Base-by-base conservation (phyloP, 1,284 basidiomycete genomes). In the Ganoderma leucocontextum region DNA sequence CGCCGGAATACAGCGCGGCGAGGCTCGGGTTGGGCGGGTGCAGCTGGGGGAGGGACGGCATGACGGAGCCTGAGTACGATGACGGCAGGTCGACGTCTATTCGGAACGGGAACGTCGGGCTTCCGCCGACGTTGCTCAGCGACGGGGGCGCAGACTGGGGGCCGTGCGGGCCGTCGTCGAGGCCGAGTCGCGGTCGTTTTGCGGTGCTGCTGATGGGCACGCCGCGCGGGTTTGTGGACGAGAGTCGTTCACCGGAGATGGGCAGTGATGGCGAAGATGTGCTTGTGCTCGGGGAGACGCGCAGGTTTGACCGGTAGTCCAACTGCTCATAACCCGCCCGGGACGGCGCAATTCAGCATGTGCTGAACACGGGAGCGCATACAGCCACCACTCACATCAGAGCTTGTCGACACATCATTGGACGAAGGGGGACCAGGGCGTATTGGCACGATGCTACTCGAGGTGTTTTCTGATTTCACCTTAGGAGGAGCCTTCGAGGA, bases 161-260 rank as follows among this genome's bases (percentile, higher is more conserved):
- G 49, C 70, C 63, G 53, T 74, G 73, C 47, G 72, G 65, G 39
- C 63, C 41, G 55, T 70, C 73, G 44, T 68, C 67, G 15, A 73
- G 60, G 17, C 70, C 73, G 12, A 76, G 66, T 39, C 76, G 74
- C 19, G 74, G 75, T 6, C 76, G 75, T 59, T 77, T 76, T 15
- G 71, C 71, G 19, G 70, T 65, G 55, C 68, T 69, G 72, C 74
- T 62, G 64, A 73, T 69, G 60, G 73, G 70, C 47, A 76, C 53
- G 67, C 67, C 66, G 49, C 73, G 67, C 52, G 73, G 33, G 47
- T 65, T 64, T 60, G 67, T 61, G 60, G 69, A 71, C 42, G 72
- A 74, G 61, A 76, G 76, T 38, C 78, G 76, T 67, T 80, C 79
- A 58, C 75, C 76, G n/a, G 79, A 79, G 63, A 79, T 69, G 10